Evolutionary conservation across 2,329 filamentous ascomycete species (phyloP).

Genomic region (Tympanopsis confertula): DNA sequence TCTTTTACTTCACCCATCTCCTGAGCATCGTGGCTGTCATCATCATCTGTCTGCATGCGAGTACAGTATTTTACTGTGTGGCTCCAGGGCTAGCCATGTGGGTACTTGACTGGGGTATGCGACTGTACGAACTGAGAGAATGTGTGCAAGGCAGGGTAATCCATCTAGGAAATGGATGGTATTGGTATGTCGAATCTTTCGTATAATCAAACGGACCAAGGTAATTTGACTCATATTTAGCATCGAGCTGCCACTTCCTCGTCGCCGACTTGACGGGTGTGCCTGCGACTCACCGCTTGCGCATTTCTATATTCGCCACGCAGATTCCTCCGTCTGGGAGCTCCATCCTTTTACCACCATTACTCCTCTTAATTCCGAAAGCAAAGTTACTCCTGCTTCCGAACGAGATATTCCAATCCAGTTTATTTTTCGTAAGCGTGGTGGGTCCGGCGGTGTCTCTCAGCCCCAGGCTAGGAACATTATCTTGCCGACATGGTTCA

Average conservation of each 20-base stretch:
- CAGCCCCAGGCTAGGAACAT: too few species aligned
- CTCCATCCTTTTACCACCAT: conserved; percentile 15
- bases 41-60: conserved; percentile 13
- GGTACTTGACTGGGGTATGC: conserved; percentile 13
- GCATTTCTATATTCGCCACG: conserved; percentile 13
- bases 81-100: conserved; percentile 13
- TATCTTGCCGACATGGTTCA: too few species aligned
- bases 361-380: conserved; percentile 9
- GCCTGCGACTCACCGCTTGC: conserved; percentile 12
- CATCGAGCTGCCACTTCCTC: conserved; percentile 9
- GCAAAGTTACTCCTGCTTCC: conserved; percentile 1
- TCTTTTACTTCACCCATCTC: conserved; percentile 14
- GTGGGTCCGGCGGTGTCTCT: too few species aligned
- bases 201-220: conserved; percentile 1
- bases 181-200: conserved; percentile 7
- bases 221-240: conserved; percentile 4
- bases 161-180: conserved; percentile 11
- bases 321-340: conserved; percentile 11
- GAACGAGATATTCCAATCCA: conserved; percentile 8
- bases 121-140: conserved; percentile 9
- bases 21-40: conserved; percentile 10
- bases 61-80: conserved; percentile 14
- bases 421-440: conserved; percentile 10
- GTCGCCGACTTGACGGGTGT: conserved; percentile 11
- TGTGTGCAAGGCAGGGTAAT: conserved; percentile 7